Percentiles rank a stretch among this genome's conserved stretches.
Evolutionary conservation across 75 land plant species (phyloP).

Genomic region (Larix kaempferi): DNA sequence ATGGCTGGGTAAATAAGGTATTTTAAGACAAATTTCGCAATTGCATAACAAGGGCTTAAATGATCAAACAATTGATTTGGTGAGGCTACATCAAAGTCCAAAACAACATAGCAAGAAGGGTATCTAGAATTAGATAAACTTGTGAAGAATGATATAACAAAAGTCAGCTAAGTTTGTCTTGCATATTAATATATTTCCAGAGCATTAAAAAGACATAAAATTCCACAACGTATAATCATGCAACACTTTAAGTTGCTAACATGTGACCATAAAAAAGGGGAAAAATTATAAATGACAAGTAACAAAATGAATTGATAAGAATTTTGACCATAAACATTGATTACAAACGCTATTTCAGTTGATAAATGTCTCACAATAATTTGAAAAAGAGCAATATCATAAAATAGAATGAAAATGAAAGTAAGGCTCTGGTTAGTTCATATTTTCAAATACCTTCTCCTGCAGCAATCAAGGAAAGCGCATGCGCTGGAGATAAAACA

Average conservation of each 20-base stretch:
- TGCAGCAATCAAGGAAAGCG: slow-evolving; percentile 94
- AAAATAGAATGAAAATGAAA: not conserved
- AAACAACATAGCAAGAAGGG: not conserved
- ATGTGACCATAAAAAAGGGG: not conserved
- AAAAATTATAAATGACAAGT: not conserved
- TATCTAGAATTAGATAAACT: not conserved
- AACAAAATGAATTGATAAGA: not conserved
- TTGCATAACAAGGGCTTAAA: not conserved
- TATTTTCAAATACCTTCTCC: slow-evolving; percentile 73
- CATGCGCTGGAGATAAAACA: slow-evolving; percentile 97
- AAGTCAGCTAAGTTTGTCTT: not conserved
- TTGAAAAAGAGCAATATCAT: not conserved
- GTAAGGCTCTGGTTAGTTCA: too few relatives aligned
- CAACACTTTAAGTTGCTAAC: not conserved
- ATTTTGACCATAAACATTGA: not conserved
- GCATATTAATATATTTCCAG: too few relatives aligned
- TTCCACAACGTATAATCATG: not conserved
- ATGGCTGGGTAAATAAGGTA: not conserved
- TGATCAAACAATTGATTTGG: not conserved
- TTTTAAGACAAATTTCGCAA: not conserved
- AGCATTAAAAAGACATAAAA: too few relatives aligned
- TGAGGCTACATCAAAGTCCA: not conserved
- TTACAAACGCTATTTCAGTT: not conserved
- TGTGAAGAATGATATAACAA: not conserved
- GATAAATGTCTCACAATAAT: not conserved